Base-by-base conservation (phyloP, 2,329 filamentous ascomycete genomes). In the Biscogniauxia mediterranea region DNA sequence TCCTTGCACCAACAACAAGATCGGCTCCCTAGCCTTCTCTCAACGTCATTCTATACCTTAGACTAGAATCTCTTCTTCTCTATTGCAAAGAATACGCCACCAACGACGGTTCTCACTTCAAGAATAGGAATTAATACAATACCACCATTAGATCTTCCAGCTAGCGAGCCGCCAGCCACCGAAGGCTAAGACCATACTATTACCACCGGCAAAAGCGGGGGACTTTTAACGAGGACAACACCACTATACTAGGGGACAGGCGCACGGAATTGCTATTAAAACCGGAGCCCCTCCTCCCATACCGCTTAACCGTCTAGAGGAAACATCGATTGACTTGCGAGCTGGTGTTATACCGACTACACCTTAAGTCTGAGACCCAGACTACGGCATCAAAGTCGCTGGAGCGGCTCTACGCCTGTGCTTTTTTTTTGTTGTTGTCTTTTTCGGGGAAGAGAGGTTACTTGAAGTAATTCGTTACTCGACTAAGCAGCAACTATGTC, bases 401-500 rank as follows among this genome's bases (percentile, higher is more conserved):
- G 54, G 64, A 68, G 62, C 61, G 59, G 62, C 64, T 64, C 61
- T 65, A 56, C 57, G 58, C 62, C 66, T 66, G 64, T 68, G 65
- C 66, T 69, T 70, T 23, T n/a, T n/a, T n/a, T n/a, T n/a, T n/a
- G n/a, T n/a, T n/a, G n/a, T n/a, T n/a, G n/a, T n/a, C n/a, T n/a
- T n/a, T 66, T 68, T 69, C 63, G 68, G 64, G 62, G 28, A 13
- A 32, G 68, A 69, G 38, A 46, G 68, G 64, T 66, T 65, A 64
- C 59, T 65, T 60, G 61, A 42, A 62, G 25, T 63, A 63, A 65
- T 65, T 60, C 53, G 60, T 56, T 60, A 42, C 62, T 58, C 57
- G 32, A 63, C 57, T 58, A 61, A 62, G 60, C 56, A 61, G 60
- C 59, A 51, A 68, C 64, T 63, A 75, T 75, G 73, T 75, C 73